Evolutionary conservation across 228 moss, liverwort and hornwort species (phyloP), one percentile per base, ranked within the genome.

Genomic region (Sphagnum fallax): DNA sequence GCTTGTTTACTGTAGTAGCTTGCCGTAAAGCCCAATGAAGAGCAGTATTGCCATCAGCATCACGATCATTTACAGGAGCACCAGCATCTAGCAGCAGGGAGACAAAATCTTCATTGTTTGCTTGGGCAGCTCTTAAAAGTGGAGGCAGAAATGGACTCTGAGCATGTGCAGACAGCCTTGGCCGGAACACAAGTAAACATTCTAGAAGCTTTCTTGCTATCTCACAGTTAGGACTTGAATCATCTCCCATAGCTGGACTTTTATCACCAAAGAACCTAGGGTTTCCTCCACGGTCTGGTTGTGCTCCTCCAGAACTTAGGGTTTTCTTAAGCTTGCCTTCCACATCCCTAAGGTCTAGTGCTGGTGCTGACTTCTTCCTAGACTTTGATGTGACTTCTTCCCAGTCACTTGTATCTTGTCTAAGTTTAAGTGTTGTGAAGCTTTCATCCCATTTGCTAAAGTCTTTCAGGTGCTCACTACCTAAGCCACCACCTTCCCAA

Each of bases 1-100:
- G 88, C 76, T 88, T 91, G 82, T 94, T 94, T 77, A 94, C 88
- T 71, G 91, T 89, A 72, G 94, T 94, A 65, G 94, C 94, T 79
- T 94, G 91, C 77, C 94, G 89, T 65, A 94, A 75, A 62, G 91
- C 94, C 94, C 94, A 94, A 68, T 94, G 94, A 58, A 94, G 91
- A 51, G 94, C 89, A 66, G 94, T 94, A 71, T 94, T 94, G 62
- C 94, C 94, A 71, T 94, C 94, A 63, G 89, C 81, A 69, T 94
- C 94, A 49, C 84, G 87, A 78, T 94, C 94, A 75, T 94, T 94
- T 74, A 94, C 91, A 55, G 91, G 83, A 49, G 91, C 94, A 67
- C 86, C 84, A 53, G 84, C 82, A 75, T 94, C 91, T 78, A 94
- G 76, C 62, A 94, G 66, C 71, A 91, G 81, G 62, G 81, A 89